Evolutionary conservation across 768 basidiomycete genomes (phyloP).

Genomic region (Bullera alba): DNA sequence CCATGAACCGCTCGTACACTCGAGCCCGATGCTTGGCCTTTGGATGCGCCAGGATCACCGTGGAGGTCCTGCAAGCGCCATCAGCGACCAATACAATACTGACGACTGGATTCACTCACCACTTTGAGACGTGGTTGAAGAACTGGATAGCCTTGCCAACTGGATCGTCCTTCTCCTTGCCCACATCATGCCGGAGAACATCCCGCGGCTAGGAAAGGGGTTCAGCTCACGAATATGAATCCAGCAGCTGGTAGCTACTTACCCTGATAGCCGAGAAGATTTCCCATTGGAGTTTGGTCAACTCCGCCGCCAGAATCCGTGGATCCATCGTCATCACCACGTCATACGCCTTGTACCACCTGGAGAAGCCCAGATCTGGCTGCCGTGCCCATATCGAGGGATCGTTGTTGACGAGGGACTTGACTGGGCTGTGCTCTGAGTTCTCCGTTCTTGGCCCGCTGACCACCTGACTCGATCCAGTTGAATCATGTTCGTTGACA

Average conservation of each 20-base stretch:
- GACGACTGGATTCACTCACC: conserved; percentile 50
- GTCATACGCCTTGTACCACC: conserved; percentile 6
- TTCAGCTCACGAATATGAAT: background rate
- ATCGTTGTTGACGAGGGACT: too few species aligned
- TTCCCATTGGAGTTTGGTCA: conserved; percentile 65
- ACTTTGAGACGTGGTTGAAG: conserved; percentile 76
- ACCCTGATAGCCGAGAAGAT: conserved; percentile 74
- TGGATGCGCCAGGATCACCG: conserved; percentile 81
- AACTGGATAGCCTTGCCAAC: conserved; percentile 67
- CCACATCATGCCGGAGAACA: conserved; percentile 72
- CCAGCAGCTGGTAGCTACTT: conserved; percentile 21
- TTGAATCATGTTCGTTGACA: background rate
- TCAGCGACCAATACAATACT: conserved; percentile 6
- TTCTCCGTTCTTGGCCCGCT: background rate
- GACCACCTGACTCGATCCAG: too few species aligned
- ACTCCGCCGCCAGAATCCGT: conserved; percentile 69
- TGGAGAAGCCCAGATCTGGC: conserved; percentile 3
- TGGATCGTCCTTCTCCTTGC: conserved; percentile 58
- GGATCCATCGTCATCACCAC: conserved; percentile 16
- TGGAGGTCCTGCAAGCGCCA: conserved; percentile 63
- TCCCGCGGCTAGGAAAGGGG: conserved; percentile 63
- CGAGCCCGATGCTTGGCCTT: conserved; percentile 65
- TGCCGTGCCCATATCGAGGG: background rate
- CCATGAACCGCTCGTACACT: conserved; percentile 82
- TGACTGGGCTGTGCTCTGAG: too few species aligned